Evolutionary conservation across 2,329 filamentous ascomycete species (phyloP).

Genomic region (Colletotrichum camelliae): DNA sequence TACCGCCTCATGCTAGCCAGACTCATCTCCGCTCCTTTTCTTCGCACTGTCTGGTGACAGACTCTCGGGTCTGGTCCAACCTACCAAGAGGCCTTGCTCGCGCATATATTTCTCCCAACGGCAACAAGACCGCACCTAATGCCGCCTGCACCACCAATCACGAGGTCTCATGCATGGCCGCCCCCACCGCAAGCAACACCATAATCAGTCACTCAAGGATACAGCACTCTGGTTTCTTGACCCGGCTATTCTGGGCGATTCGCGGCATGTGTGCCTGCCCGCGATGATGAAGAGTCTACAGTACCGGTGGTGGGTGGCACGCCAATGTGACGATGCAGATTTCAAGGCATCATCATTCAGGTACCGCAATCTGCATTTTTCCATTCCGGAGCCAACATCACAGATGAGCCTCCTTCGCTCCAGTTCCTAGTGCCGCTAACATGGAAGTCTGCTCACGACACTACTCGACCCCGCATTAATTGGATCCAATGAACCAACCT

Average conservation of each 20-base stretch:
- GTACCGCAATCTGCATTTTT: neutral
- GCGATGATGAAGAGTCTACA: neutral
- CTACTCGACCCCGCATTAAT: neutral
- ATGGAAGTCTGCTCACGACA: neutral
- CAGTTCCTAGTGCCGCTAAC: neutral
- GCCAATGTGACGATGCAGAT: neutral
- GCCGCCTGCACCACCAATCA: constrained; percentile 1
- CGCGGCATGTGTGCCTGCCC: neutral
- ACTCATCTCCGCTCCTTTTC: neutral
- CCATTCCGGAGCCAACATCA: neutral
- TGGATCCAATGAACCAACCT: neutral
- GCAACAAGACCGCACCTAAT: neutral
- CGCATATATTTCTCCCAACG: neutral
- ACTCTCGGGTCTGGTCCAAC: neutral
- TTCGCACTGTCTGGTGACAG: constrained; percentile 5
- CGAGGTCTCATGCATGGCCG: neutral
- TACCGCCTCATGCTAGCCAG: neutral
- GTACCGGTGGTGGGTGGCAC: neutral
- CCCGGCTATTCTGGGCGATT: neutral
- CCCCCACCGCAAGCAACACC: constrained; percentile 2
- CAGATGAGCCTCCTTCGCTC: neutral
- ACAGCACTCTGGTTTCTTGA: neutral
- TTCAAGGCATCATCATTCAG: neutral
- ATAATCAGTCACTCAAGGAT: neutral
- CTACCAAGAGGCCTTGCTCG: neutral